Conservation (phyloP, 495 filamentous ascomycete genomes). For the Cryomyces antarcticus region DNA sequence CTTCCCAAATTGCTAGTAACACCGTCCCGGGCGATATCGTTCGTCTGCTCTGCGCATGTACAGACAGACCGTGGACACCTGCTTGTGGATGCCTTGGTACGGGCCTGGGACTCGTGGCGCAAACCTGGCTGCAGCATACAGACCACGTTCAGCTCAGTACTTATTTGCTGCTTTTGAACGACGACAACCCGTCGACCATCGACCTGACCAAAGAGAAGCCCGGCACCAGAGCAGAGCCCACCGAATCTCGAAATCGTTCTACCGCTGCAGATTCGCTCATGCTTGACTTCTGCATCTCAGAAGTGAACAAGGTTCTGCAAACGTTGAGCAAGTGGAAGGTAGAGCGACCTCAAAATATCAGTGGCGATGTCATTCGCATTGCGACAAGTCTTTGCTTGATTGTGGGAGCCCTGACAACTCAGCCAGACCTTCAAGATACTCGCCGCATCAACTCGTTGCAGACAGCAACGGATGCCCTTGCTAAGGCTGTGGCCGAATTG, state of each 20-base stretch:
- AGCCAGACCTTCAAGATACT: constrained; percentile 4
- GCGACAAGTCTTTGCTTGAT: constrained; percentile 13
- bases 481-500: constrained; percentile 9
- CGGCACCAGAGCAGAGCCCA: not conserved
- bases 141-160: constrained; percentile 12
- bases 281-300: constrained; percentile 11
- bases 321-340: constrained; percentile 9
- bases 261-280: constrained; percentile 6
- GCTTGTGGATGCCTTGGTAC: not conserved
- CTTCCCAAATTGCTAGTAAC: constrained; percentile 15
- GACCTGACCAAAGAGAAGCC: no score
- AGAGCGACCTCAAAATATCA: constrained; percentile 12
- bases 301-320: constrained; percentile 9
- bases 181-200: no score
- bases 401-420: constrained; percentile 4
- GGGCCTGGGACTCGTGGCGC: constrained; percentile 19
- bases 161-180: constrained; percentile 19
- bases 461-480: constrained; percentile 6
- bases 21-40: constrained; percentile 18
- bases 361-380: constrained; percentile 15
- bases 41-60: constrained; percentile 20
- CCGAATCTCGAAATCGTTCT: not conserved
- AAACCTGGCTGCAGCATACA: constrained; percentile 16
- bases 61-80: constrained; percentile 9
- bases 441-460: constrained; percentile 8